Percentiles rank a stretch among this genome's conserved stretches.
phyloP scores from a whole-genome alignment of 2,329 filamentous ascomycete species.

The Fulvia fulva region DNA sequence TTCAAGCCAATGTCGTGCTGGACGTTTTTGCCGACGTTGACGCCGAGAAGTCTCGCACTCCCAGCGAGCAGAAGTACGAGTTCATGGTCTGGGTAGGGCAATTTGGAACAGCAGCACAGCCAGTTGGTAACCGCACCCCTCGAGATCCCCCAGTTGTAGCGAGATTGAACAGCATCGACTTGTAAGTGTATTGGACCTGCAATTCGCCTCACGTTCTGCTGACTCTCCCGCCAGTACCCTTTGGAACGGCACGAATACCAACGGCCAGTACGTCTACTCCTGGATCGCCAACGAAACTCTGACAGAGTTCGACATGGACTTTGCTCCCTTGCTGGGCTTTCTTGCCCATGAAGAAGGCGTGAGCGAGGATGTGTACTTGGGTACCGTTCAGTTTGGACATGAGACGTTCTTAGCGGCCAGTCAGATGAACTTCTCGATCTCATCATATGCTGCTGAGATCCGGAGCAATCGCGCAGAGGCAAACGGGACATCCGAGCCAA shows the following conservation, averaged over 20 bases:
- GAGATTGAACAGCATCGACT: slow-evolving; percentile 6
- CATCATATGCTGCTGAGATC: slow-evolving; percentile 8
- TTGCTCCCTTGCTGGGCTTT: slow-evolving; percentile 17
- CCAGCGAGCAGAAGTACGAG: slow-evolving; percentile 18
- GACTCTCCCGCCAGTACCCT: slow-evolving; percentile 8
- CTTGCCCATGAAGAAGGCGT: slow-evolving; percentile 8
- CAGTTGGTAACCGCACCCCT: slow-evolving; percentile 12
- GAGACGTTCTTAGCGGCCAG: slow-evolving; percentile 16
- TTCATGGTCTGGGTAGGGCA: slow-evolving; percentile 21
- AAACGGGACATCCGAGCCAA: slow-evolving; percentile 5
- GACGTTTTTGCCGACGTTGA: slow-evolving; percentile 21
- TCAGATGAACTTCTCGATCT: slow-evolving; percentile 15
- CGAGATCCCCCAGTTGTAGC: slow-evolving; percentile 12
- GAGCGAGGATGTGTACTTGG: slow-evolving; percentile 13
- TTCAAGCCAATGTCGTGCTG: slow-evolving; percentile 16
- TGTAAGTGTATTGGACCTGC: slow-evolving; percentile 7
- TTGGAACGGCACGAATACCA: slow-evolving; percentile 16
- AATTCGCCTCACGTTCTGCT: background rate
- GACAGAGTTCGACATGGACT: slow-evolving; percentile 15
- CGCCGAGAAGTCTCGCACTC: slow-evolving; percentile 6
- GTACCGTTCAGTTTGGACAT: slow-evolving; percentile 15
- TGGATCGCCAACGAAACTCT: slow-evolving; percentile 19
- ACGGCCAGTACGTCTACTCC: slow-evolving; percentile 16
- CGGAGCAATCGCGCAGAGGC: background rate
- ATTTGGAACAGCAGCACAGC: slow-evolving; percentile 15